Base-by-base conservation (phyloP, 257 asterid genomes). In the Misopates orontium region DNA sequence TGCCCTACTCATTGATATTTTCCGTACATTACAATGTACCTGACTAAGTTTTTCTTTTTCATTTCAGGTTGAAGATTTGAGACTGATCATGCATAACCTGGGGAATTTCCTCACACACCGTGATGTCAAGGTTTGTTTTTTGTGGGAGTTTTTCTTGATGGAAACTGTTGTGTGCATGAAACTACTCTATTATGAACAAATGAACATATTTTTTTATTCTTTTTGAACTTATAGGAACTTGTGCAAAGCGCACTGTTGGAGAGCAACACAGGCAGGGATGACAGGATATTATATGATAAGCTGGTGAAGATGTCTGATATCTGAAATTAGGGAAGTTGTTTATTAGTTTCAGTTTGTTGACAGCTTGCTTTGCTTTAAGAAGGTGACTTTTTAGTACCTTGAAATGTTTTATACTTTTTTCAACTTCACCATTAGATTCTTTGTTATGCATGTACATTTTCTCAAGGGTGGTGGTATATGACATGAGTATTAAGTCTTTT, bases 61-160 rank as follows among this genome's bases (percentile, higher is more conserved):
- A 48, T 65, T 65, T 59, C 91, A 94, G 99, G 97, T 90, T 28
- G 99, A 88, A 78, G 99, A 94, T 76, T 74, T 94, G 86, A 80
- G 95, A 79, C 68, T 86, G 71, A 81, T 94, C 44, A 80, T 94
- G 69, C 99, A 94, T 71, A 94, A 79, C 78, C 76, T 94, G 75
- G 96, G 97, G 67, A 88, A 69, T 72, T 94, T 81, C 72, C 90
- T 94, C 16, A 69, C 99, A 0, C 86, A 90, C 81, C 75, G 95
- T 66, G 95, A 86, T 77, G 99, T 90, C 21, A 94, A 90, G 98
- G 98, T 92, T 63, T 15, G 79, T 67, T 60, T 62, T 60, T 19
- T n/a, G 31, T 56, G 60, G 60, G n/a, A 18, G 28, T 57, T 63
- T 16, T 64, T 51, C 51, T 51, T 55, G n/a, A 3, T 15, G 45